phyloP scores from a whole-genome alignment of 148 eudicot species.

The Chenopodium formosanum region DNA sequence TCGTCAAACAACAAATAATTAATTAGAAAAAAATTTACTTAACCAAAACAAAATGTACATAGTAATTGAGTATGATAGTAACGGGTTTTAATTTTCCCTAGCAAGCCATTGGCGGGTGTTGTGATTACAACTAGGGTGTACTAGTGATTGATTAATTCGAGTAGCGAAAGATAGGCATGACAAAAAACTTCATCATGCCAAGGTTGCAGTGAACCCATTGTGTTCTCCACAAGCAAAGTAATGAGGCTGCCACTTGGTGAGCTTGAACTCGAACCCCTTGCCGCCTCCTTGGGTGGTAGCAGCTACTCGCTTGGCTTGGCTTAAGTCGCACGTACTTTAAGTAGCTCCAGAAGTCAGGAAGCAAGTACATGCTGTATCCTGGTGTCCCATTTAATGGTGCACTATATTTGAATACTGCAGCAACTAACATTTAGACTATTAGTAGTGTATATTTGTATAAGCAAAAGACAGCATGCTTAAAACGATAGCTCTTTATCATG shows the following conservation, averaged over 20 bases:
- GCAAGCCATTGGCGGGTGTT: not conserved
- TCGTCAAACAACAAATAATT: not conserved
- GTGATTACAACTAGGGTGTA: not conserved
- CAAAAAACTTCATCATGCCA: constrained; percentile 65
- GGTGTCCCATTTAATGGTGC: constrained; percentile 42
- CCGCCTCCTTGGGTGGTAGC: constrained; percentile 49
- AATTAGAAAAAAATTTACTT: not conserved
- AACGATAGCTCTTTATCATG: too few relatives aligned
- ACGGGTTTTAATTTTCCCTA: not conserved
- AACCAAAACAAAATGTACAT: not conserved
- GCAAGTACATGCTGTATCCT: constrained; percentile 62
- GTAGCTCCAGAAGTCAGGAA: constrained; percentile 63
- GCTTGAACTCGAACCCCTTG: constrained; percentile 55
- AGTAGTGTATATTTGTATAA: too few relatives aligned
- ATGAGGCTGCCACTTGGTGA: constrained; percentile 58
- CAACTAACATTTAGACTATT: not conserved
- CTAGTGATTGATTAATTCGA: not conserved
- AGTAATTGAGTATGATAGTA: not conserved
- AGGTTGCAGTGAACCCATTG: constrained; percentile 60
- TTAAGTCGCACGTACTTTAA: constrained; percentile 63
- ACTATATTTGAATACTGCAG: constrained; percentile 63
- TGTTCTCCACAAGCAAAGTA: constrained; percentile 73
- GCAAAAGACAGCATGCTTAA: not conserved
- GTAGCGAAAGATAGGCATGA: constrained; percentile 49
- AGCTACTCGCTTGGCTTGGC: constrained; percentile 42